A percentile compares a stretch with the other conserved stretches of the same genome.
These are phyloP conservation scores for Alisma plantagoaquatica DNA, from an alignment of 106 monocot genomes.

Conservation along the genomic window DNA sequence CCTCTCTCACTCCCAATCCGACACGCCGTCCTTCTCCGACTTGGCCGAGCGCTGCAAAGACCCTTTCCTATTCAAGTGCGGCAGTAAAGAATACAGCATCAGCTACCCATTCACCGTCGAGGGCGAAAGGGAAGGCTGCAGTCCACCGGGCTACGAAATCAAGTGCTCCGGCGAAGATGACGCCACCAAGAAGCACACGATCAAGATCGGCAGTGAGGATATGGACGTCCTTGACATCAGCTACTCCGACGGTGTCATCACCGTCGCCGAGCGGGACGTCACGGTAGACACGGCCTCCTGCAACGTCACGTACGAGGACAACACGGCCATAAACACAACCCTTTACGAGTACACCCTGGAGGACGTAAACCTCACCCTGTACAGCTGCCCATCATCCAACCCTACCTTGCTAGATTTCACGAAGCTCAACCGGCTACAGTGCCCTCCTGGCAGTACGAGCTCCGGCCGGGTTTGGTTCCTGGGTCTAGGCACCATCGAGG, in stretches of 20 bases:
- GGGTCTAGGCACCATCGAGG: too few relatives aligned
- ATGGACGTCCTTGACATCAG: background rate
- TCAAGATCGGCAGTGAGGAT: background rate
- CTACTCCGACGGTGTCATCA: background rate
- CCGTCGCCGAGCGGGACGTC: background rate
- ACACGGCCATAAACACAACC: background rate
- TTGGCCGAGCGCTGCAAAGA: background rate
- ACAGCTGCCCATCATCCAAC: background rate
- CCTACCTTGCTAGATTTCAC: background rate
- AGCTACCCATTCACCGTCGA: background rate
- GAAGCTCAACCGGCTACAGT: background rate
- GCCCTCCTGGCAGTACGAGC: background rate
- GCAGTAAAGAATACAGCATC: constrained; percentile 6
- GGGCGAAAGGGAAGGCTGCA: background rate
- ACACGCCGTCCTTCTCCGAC: background rate
- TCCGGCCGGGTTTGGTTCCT: background rate
- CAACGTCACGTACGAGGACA: background rate
- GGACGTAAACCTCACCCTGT: background rate
- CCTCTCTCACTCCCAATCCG: background rate
- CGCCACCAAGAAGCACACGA: background rate
- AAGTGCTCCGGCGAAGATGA: too few relatives aligned
- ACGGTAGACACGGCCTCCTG: background rate
- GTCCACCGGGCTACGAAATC: background rate
- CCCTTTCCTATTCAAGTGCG: background rate
- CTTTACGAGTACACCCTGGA: background rate